Evolutionary conservation across 2,329 filamentous ascomycete species (phyloP), one percentile per base, ranked within the genome.

Genomic region (Ascochyta clinopodiicola): DNA sequence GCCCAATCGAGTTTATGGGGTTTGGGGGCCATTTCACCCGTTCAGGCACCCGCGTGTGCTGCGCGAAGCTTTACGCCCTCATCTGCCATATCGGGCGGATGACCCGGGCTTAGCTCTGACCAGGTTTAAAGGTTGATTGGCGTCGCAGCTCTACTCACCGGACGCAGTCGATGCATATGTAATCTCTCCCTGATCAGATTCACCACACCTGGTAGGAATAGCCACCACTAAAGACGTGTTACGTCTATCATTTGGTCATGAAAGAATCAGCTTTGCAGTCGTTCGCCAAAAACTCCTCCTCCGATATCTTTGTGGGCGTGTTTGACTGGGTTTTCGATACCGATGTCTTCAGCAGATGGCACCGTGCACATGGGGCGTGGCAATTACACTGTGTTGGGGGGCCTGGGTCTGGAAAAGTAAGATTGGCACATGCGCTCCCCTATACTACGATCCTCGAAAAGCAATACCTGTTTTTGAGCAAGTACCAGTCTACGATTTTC

Each of bases 371-470:
- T 15, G 36, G 39, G 8, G 42, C 31, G 3, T 67, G 64, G 64
- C 57, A 63, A 32, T 44, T 67, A 12, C 62, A 67, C 39, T 64
- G 60, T 34, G 36, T 57, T 53, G 64, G 64, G 10, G 56, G 57
- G 24, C 64, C 64, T 8, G 64, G 64, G 24, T 56, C 44, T 34
- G 64, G 64, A 19, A 67, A 67, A 55, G 57, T 59, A 42, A 42
- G 44, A 36, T 6, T 24, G 37, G 15, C 15, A 35, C 10, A 31
- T 31, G 29, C 12, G 17, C 44, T 24, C 35, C n/a, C 39, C 4
- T 25, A 6, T 35, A n/a, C 29, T 17, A 17, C 25, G 9, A 31
- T n/a, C 29, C 19, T 34, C 25, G 6, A 37, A n/a, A 29, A 36
- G 39, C 13, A 29, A 31, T 9, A 9, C 4, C 25, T 29, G n/a